These are phyloP conservation scores for Oidiodendron maius DNA, from an alignment of 495 filamentous ascomycete species.

Conservation along the genomic window DNA sequence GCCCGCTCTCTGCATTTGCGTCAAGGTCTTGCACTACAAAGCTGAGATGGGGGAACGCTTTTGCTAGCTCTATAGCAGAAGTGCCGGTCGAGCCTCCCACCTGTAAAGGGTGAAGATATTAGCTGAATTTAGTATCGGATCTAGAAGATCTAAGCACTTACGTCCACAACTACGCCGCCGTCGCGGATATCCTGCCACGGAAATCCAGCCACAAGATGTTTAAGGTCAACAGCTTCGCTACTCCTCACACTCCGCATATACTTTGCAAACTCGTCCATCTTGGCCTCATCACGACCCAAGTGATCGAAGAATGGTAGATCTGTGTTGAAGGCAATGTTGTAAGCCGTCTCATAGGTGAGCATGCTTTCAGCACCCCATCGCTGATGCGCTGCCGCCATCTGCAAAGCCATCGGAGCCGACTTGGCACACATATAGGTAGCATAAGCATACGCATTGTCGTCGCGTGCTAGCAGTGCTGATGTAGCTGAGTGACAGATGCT, in stretches of 20 bases:
- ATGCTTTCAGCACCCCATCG: no score
- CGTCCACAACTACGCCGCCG: no score
- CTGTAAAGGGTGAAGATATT: no score
- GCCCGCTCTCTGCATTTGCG: neutral
- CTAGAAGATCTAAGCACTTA: neutral
- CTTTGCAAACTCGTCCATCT: neutral
- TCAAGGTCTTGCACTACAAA: constrained; percentile 8
- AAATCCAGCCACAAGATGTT: neutral
- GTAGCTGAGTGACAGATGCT: constrained; percentile 10
- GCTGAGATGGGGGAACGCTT: constrained; percentile 21
- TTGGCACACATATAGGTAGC: neutral
- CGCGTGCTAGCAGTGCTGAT: neutral
- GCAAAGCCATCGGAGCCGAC: neutral
- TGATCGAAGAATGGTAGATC: constrained; percentile 5
- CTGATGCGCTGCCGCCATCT: neutral
- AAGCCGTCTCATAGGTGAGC: neutral
- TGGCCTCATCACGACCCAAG: neutral
- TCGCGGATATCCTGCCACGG: no score
- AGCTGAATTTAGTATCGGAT: neutral
- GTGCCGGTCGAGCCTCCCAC: constrained; percentile 28
- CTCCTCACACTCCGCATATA: constrained; percentile 1
- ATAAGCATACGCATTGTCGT: neutral
- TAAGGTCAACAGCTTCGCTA: neutral
- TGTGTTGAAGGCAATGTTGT: constrained; percentile 3
- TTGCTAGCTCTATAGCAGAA: constrained; percentile 22